Conservation (phyloP, 768 basidiomycete genomes). For the Leccinum imitatum region DNA sequence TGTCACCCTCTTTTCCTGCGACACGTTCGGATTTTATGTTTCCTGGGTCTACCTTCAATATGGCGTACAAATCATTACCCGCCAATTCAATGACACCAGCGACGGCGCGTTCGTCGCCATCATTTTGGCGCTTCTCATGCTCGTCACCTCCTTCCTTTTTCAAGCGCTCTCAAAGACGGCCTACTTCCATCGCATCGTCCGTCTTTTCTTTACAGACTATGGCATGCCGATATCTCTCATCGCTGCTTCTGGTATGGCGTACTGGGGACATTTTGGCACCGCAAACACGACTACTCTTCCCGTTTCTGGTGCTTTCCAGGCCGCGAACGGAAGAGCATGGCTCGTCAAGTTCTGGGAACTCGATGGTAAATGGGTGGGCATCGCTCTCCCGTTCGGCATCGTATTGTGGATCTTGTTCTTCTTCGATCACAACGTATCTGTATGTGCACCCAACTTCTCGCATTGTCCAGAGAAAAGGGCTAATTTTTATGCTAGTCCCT, state of each 20-base stretch:
- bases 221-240: slow-evolving; percentile 89
- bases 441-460: slow-evolving; percentile 29
- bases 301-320: slow-evolving; percentile 62
- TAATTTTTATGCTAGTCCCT: slow-evolving; percentile 54
- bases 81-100: slow-evolving; percentile 52
- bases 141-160: slow-evolving; percentile 73
- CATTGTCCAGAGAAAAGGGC: not conserved
- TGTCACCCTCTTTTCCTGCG: slow-evolving; percentile 87
- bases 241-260: slow-evolving; percentile 73
- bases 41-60: slow-evolving; percentile 91
- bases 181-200: slow-evolving; percentile 71
- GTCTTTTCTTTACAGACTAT: slow-evolving; percentile 81
- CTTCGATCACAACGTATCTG: slow-evolving; percentile 94
- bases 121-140: slow-evolving; percentile 77
- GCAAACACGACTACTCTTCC: slow-evolving; percentile 68
- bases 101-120: slow-evolving; percentile 61
- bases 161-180: slow-evolving; percentile 58
- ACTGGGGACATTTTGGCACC: slow-evolving; percentile 77
- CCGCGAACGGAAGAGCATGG: slow-evolving; percentile 76
- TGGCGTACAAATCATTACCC: slow-evolving; percentile 78
- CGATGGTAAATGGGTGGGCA: slow-evolving; percentile 84
- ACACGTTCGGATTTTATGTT: slow-evolving; percentile 92
- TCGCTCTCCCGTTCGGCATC: slow-evolving; percentile 86
- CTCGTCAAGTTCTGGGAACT: slow-evolving; percentile 88
- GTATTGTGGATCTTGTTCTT: slow-evolving; percentile 91